Conservation (phyloP, 2,329 filamentous ascomycete genomes). For the Emmonsiellopsis sp. region DNA sequence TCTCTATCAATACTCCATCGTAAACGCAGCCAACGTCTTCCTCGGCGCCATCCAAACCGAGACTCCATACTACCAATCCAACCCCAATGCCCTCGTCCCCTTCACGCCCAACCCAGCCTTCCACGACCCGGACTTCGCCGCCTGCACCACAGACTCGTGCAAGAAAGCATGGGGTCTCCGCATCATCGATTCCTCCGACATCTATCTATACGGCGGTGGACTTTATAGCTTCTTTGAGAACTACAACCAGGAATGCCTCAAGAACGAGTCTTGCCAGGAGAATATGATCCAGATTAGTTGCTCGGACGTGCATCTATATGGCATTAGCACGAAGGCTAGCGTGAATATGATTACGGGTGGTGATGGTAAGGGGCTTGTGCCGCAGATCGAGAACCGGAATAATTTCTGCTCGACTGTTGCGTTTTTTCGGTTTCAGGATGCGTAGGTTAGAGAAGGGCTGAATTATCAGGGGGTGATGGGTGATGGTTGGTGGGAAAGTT, state of each 20-base stretch:
- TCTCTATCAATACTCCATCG: slow-evolving; percentile 74
- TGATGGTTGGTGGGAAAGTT: too few relatives aligned
- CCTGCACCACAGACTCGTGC: slow-evolving; percentile 50
- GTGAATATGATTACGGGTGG: slow-evolving; percentile 59
- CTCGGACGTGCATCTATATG: slow-evolving; percentile 54
- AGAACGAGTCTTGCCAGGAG: slow-evolving; percentile 61
- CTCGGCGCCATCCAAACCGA: slow-evolving; percentile 81
- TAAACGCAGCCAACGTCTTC: slow-evolving; percentile 68
- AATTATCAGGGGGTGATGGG: too few relatives aligned
- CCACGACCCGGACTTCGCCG: slow-evolving; percentile 45
- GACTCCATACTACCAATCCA: slow-evolving; percentile 76
- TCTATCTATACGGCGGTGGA: slow-evolving; percentile 64
- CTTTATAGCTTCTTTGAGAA: slow-evolving; percentile 80
- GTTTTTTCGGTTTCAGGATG: slow-evolving; percentile 27
- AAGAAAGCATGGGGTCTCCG: slow-evolving; percentile 72
- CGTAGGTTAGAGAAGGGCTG: not conserved
- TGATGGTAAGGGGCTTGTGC: slow-evolving; percentile 24
- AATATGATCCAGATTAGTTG: slow-evolving; percentile 65
- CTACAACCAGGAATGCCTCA: slow-evolving; percentile 63
- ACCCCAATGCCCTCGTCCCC: slow-evolving; percentile 44
- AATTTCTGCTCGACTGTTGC: slow-evolving; percentile 38
- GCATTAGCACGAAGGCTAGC: slow-evolving; percentile 64
- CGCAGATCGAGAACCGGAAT: slow-evolving; percentile 31
- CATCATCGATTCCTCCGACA: slow-evolving; percentile 55
- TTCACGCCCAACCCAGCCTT: not conserved